These are phyloP conservation scores for Trametes sanguinea DNA, from an alignment of 768 basidiomycete species.

Conservation along the genomic window DNA sequence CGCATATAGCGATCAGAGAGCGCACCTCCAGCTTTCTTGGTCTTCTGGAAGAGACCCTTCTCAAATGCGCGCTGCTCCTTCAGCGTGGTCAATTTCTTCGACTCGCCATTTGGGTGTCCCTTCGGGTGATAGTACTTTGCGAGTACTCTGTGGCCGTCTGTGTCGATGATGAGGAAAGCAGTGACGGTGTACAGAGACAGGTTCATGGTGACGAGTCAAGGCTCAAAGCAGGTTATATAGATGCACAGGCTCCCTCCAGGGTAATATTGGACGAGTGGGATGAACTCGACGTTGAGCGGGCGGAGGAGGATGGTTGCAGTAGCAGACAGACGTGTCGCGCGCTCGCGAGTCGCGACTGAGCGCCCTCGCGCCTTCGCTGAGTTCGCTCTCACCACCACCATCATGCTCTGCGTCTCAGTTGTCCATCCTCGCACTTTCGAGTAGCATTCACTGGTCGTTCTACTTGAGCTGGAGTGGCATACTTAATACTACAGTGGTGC, in stretches of 20 bases:
- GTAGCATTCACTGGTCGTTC: too few species aligned
- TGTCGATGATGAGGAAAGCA: slow-evolving; percentile 89
- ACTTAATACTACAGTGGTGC: too few species aligned
- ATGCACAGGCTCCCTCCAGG: too few species aligned
- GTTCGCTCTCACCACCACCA: background rate
- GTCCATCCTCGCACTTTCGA: too few species aligned
- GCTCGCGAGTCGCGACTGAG: too few species aligned
- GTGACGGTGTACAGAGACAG: slow-evolving; percentile 86
- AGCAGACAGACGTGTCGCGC: too few species aligned
- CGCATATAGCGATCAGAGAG: slow-evolving; percentile 7
- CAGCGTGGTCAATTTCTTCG: slow-evolving; percentile 61
- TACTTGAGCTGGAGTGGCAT: too few species aligned
- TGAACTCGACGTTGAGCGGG: too few species aligned
- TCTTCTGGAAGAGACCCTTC: slow-evolving; percentile 94
- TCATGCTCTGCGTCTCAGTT: background rate
- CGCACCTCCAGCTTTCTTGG: slow-evolving; percentile 89
- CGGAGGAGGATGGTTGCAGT: too few species aligned
- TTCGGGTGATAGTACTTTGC: slow-evolving; percentile 93
- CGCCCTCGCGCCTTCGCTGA: too few species aligned
- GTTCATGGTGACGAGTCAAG: slow-evolving; percentile 50
- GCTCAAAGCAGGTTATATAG: too few species aligned
- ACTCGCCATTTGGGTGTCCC: slow-evolving; percentile 59
- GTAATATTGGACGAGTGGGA: too few species aligned
- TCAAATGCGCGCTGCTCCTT: slow-evolving; percentile 97
- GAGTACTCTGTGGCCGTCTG: slow-evolving; percentile 92